phyloP scores from a whole-genome alignment of 1,284 basidiomycete species.

The Boletus albobrunnescens region DNA sequence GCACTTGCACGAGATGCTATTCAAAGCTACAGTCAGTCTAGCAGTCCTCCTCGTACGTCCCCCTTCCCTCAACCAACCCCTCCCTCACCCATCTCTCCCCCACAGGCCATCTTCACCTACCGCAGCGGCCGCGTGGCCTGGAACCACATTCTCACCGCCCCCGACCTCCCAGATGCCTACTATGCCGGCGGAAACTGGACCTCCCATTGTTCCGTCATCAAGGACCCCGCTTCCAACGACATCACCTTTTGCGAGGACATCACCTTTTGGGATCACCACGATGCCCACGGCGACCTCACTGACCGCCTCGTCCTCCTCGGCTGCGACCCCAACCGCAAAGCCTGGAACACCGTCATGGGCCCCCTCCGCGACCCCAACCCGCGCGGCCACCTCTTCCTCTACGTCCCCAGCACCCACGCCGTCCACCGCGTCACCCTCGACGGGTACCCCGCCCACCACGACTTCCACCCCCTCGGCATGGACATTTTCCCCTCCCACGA shows the following conservation, averaged over 20 bases:
- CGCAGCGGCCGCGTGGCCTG: conserved; percentile 40
- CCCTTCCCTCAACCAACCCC: neutral
- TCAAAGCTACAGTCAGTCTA: conserved; percentile 3
- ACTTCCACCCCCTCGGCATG: conserved; percentile 59
- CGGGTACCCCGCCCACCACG: conserved; percentile 43
- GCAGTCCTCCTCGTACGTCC: conserved; percentile 18
- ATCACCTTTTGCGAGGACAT: conserved; percentile 62
- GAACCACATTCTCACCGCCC: conserved; percentile 40
- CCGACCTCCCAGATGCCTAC: conserved; percentile 46
- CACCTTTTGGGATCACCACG: conserved; percentile 53
- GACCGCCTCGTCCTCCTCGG: conserved; percentile 46
- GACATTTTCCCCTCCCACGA: conserved; percentile 45
- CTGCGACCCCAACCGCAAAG: conserved; percentile 50
- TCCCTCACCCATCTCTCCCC: neutral
- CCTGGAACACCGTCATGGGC: conserved; percentile 69
- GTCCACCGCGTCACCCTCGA: conserved; percentile 33
- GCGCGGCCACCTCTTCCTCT: conserved; percentile 47
- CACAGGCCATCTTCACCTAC: conserved; percentile 32
- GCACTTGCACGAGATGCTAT: too few species aligned
- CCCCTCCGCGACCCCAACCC: conserved; percentile 50
- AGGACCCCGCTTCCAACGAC: conserved; percentile 32
- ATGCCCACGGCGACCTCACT: conserved; percentile 31
- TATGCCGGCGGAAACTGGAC: conserved; percentile 44
- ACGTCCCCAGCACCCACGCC: conserved; percentile 20
- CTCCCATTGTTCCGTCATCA: conserved; percentile 42